phyloP scores from a whole-genome alignment of 2,329 filamentous ascomycete genomes.

The Colletotrichum sp. region DNA sequence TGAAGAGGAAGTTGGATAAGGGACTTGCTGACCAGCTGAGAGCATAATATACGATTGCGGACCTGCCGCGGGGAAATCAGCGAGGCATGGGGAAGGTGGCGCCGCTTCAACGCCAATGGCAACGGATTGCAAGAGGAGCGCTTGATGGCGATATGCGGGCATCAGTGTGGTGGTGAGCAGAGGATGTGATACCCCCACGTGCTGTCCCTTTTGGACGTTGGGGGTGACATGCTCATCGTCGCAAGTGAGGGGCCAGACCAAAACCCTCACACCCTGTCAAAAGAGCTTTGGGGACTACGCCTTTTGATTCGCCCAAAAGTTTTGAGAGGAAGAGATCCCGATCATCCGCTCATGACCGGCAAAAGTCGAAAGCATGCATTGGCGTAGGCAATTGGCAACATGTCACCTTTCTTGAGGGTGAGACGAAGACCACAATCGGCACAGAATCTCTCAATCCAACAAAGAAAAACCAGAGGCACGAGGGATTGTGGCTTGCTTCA shows the following conservation, averaged over 20 bases:
- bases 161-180: background rate
- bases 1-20: conserved; percentile 3
- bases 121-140: background rate
- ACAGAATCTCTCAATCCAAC: background rate
- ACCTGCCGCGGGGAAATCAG: background rate
- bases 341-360: conserved; percentile 6
- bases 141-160: background rate
- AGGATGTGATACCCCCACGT: conserved; percentile 16
- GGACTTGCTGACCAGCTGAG: background rate
- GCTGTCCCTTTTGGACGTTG: background rate
- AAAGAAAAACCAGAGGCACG: background rate
- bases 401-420: background rate
- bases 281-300: background rate
- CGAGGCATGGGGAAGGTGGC: background rate
- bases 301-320: background rate
- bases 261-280: background rate
- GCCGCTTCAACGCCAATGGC: background rate
- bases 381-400: background rate
- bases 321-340: conserved; percentile 12
- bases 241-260: conserved; percentile 3
- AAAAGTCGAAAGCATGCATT: background rate
- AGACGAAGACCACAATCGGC: background rate
- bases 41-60: background rate
- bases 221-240: background rate
- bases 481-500: background rate